Evolutionary conservation across 805 yeast genomes (phyloP), one percentile per base, ranked within the genome.

Genomic region (Spathaspora passalidarum): DNA sequence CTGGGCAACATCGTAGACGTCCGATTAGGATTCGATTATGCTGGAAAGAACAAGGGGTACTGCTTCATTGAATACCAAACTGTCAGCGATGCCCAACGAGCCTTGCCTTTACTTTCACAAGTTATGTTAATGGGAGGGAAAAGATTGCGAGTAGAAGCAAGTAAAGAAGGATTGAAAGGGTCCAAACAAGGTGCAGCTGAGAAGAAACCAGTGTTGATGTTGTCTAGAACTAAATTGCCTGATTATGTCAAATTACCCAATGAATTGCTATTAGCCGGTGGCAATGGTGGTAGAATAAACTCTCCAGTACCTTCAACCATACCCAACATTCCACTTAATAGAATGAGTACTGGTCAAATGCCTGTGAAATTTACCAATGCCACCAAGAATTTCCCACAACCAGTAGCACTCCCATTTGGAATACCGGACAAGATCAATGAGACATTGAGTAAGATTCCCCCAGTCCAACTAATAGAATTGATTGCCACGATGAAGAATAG

Each of bases 1-100:
- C 74, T 86, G 8, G 94, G 94, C 1, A 77, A 79, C 2, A 79
- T 86, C 20, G 81, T 82, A 13, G 88, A 82, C 51, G 84, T 85
- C 7, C 73, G 88, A 53, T 62, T 84, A 63, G 74, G 84, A 65
- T 74, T 71, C 73, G 80, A 80, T 57, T 70, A 72, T 56, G 76
- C 76, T 9, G 80, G 82, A 9, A 77, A 78, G 50, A 79, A 80
- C 55, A 82, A 82, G 56, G 86, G 86, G n/a, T 83, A 76, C 54
- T 79, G 85, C 47, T 83, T 83, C 56, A 76, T 83, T 22, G 88
- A 83, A 60, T 83, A 80, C 55, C 64, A 55, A 45, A 56, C 60
- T 16, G 76, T 83, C 1, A 67, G 65, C 38, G 81, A 81, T 41
- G 86, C 88, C 2, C 66, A 65, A 26, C 60, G 62, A 39, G 88